Conservation (phyloP, 2,329 filamentous ascomycete genomes). For the Sarocladium kiliense region DNA sequence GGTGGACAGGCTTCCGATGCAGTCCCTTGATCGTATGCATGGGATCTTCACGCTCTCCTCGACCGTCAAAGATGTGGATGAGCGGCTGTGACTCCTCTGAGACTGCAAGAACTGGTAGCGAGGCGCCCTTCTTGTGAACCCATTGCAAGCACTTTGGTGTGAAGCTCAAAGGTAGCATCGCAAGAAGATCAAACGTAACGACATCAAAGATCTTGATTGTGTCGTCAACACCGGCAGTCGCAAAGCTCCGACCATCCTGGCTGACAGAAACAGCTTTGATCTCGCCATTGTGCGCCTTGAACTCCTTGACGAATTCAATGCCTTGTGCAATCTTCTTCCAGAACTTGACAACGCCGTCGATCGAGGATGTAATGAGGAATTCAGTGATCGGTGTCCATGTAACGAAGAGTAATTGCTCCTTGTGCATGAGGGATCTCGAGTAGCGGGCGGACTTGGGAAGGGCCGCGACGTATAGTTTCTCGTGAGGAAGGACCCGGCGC, state of each 20-base stretch:
- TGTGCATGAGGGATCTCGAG: slow-evolving; percentile 97
- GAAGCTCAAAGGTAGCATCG: slow-evolving; percentile 75
- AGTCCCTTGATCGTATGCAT: slow-evolving; percentile 73
- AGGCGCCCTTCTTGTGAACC: slow-evolving; percentile 85
- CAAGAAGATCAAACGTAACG: slow-evolving; percentile 80
- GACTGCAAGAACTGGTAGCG: slow-evolving; percentile 77
- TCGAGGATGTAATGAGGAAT: slow-evolving; percentile 89
- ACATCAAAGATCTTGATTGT: slow-evolving; percentile 78
- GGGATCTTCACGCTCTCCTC: slow-evolving; percentile 72
- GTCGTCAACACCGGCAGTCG: slow-evolving; percentile 74
- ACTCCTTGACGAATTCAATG: slow-evolving; percentile 98
- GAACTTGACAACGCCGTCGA: slow-evolving; percentile 97
- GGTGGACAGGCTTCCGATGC: slow-evolving; percentile 74
- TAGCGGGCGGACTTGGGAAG: slow-evolving; percentile 78
- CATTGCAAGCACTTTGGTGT: slow-evolving; percentile 80
- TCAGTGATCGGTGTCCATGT: slow-evolving; percentile 88
- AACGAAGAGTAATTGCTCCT: slow-evolving; percentile 84
- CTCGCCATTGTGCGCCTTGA: slow-evolving; percentile 82
- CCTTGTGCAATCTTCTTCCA: slow-evolving; percentile 94
- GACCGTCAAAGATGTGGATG: slow-evolving; percentile 83
- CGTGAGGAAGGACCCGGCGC: slow-evolving; percentile 82
- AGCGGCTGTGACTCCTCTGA: slow-evolving; percentile 67
- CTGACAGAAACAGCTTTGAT: slow-evolving; percentile 81
- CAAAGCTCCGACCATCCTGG: slow-evolving; percentile 87
- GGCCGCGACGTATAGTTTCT: slow-evolving; percentile 90